A percentile compares a stretch with the other conserved stretches of the same genome.
These are phyloP conservation scores for Carallia brachiata DNA, from an alignment of 345 rosid species.

Conservation along the genomic window DNA sequence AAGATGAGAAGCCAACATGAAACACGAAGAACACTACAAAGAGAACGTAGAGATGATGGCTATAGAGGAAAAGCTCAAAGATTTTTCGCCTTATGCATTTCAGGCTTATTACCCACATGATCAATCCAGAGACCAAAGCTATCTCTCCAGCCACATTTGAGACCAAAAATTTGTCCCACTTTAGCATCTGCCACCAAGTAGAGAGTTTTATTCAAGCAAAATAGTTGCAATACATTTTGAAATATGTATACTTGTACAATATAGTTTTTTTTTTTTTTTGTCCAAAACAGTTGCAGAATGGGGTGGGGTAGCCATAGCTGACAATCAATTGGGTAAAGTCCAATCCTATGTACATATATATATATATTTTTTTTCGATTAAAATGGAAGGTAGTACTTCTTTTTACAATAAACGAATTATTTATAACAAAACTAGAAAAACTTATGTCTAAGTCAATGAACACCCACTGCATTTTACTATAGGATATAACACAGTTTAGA, in stretches of 20 bases:
- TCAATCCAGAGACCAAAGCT: slow-evolving; percentile 20
- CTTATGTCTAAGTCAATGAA: too few species aligned
- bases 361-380: too few species aligned
- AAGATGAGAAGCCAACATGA: slow-evolving; percentile 20
- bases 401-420: too few species aligned
- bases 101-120: slow-evolving; percentile 25
- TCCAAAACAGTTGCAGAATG: not conserved
- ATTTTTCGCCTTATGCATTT: slow-evolving; percentile 19
- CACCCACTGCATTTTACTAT: too few species aligned
- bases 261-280: not conserved
- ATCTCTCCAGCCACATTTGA: slow-evolving; percentile 31
- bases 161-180: slow-evolving; percentile 14
- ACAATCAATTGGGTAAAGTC: too few species aligned
- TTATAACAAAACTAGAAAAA: too few species aligned
- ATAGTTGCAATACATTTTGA: not conserved
- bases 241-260: not conserved
- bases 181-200: slow-evolving; percentile 13
- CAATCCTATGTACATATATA: too few species aligned
- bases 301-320: too few species aligned
- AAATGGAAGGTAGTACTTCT: too few species aligned
- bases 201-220: not conserved
- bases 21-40: slow-evolving; percentile 25
- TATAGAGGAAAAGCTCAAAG: slow-evolving; percentile 28
- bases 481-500: too few species aligned
- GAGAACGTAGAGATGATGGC: slow-evolving; percentile 25